Evolutionary conservation across 2,329 filamentous ascomycete genomes (phyloP).

Genomic region (Aspergillus puulaauensis): DNA sequence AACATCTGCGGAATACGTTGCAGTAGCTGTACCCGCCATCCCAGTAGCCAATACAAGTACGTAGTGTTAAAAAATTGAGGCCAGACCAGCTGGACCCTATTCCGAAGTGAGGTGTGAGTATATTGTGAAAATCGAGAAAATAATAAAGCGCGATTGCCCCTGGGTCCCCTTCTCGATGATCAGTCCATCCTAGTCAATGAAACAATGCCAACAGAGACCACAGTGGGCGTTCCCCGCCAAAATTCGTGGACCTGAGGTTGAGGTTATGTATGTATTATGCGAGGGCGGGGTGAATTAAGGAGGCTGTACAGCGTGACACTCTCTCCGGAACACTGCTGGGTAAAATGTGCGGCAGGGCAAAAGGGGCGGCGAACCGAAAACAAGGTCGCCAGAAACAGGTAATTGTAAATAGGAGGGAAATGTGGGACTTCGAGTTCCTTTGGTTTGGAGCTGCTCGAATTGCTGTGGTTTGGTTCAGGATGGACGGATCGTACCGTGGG

Average conservation of each 20-base stretch:
- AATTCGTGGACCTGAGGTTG: constrained; percentile 5
- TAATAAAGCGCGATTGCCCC: constrained; percentile 17
- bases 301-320: background rate
- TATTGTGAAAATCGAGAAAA: constrained; percentile 4
- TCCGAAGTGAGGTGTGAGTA: constrained; percentile 6
- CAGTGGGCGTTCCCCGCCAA: constrained; percentile 6
- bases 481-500: constrained; percentile 22
- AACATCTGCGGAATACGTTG: constrained; percentile 39
- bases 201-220: constrained; percentile 12
- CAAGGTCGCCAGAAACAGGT: constrained; percentile 30
- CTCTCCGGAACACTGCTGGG: constrained; percentile 4
- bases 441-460: constrained; percentile 3
- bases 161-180: constrained; percentile 18
- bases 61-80: constrained; percentile 19
- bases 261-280: constrained; percentile 10
- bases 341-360: constrained; percentile 14
- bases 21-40: constrained; percentile 44
- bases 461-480: constrained; percentile 17
- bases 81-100: constrained; percentile 37
- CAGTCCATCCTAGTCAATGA: constrained; percentile 30
- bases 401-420: constrained; percentile 34
- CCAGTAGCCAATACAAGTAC: constrained; percentile 19
- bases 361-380: constrained; percentile 15
- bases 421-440: constrained; percentile 17
- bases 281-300: constrained; percentile 11